Evolutionary conservation across 140 eudicot genomes (phyloP), one percentile per base, ranked within the genome.

Genomic region (Erigeron philadelphicus): DNA sequence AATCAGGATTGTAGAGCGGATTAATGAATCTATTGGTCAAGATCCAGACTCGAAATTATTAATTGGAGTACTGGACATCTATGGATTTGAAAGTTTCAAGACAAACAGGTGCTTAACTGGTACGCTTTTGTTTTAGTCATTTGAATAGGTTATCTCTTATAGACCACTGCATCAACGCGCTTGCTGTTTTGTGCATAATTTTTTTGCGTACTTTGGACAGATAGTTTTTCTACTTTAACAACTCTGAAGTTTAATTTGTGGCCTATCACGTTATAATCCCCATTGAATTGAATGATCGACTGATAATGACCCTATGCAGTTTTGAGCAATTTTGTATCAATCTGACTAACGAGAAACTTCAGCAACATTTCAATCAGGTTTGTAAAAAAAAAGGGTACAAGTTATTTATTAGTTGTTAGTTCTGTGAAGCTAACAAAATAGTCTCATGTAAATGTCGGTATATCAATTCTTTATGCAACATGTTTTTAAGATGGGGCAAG

Each of bases 61-160:
- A 41, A 93, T 93, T 66, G 99, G 99, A 74, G 95, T 93, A 64
- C 84, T 93, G 80, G 99, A 93, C 76, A 93, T 93, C 66, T 93
- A 93, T 83, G 99, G 99, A 67, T 93, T 93, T 54, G 99, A 93
- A 83, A 93, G 97, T 89, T 93, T 93, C 97, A 89, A 93, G 94
- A 89, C 90, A 82, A 93, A 93, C 99, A 93, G 99, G 99, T 93
- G 99, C 99, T 93, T 89, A 86, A 83, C 90, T 61, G 99, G 99
- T 93, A 93, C 83, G 97, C 99, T 83, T 88, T 88, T 86, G 89
- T 81, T 76, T 83, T 73, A 79, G 71, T 75, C 85, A 83, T 88
- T 56, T 63, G 57, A 64, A 75, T 66, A 74, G 80, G 73, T 77
- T 53, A 75, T 67, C 76, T 83, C 74, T 71, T 78, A 82, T 79